phyloP scores from a whole-genome alignment of 2,329 filamentous ascomycete genomes.

The Sporothrix pallida region DNA sequence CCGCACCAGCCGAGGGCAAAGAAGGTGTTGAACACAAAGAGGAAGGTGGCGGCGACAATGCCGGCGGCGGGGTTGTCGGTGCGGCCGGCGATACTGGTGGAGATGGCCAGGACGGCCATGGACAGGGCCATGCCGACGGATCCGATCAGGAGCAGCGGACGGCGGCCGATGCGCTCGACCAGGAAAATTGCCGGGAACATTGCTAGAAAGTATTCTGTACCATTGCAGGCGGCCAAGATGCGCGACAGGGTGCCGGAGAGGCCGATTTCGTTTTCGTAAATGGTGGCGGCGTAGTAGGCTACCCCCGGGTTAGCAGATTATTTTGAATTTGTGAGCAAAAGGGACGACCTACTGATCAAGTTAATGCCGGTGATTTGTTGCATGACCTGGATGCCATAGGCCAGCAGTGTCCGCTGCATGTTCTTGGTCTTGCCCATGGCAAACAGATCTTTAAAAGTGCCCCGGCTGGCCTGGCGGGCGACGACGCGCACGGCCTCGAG shows the following conservation, averaged over 20 bases:
- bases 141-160: constrained; percentile 49
- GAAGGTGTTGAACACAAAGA: constrained; percentile 60
- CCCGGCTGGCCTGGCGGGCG: constrained; percentile 60
- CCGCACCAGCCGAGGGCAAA: constrained; percentile 60
- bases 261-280: constrained; percentile 37
- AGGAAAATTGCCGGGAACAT: constrained; percentile 37
- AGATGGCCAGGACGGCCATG: constrained; percentile 55
- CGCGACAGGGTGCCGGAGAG: constrained; percentile 35
- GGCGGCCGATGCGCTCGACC: constrained; percentile 39
- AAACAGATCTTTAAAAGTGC: constrained; percentile 38
- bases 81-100: constrained; percentile 47
- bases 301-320: not conserved
- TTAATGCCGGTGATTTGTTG: constrained; percentile 51
- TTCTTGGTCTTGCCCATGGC: constrained; percentile 37
- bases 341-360: constrained; percentile 26
- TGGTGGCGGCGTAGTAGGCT: constrained; percentile 39
- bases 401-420: constrained; percentile 39
- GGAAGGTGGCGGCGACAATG: constrained; percentile 44
- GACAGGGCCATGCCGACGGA: constrained; percentile 61
- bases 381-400: constrained; percentile 42
- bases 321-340: not conserved
- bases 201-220: constrained; percentile 38
- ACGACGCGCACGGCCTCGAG: constrained; percentile 61
- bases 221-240: constrained; percentile 36
- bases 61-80: constrained; percentile 44